phyloP scores from a whole-genome alignment of 805 yeast genomes.

The Ogataea trehaloabstinens region DNA sequence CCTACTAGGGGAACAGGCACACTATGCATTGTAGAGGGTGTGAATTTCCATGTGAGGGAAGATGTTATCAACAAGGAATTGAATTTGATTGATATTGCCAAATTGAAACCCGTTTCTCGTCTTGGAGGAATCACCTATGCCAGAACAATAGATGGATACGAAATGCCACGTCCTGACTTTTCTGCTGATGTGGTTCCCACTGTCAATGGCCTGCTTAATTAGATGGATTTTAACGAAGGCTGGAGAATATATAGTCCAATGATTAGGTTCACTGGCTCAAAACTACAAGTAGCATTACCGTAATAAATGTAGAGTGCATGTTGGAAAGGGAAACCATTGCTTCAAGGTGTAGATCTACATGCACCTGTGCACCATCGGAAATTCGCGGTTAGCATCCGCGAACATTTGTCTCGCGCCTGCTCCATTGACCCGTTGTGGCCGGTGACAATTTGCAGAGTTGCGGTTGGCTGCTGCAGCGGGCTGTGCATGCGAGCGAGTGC shows the following conservation, averaged over 20 bases:
- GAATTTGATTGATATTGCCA: slow-evolving; percentile 41
- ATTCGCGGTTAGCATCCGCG: slow-evolving; percentile 1
- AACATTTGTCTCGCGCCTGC: not conserved
- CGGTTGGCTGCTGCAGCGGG: slow-evolving; percentile 1
- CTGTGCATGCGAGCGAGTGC: slow-evolving; percentile 1
- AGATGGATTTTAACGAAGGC: too few relatives aligned
- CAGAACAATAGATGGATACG: slow-evolving; percentile 44
- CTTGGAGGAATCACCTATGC: slow-evolving; percentile 52
- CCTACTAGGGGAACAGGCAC: slow-evolving; percentile 37
- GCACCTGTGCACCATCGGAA: slow-evolving; percentile 2
- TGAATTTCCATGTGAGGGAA: slow-evolving; percentile 55
- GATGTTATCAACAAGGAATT: slow-evolving; percentile 45
- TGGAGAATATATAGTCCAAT: too few relatives aligned
- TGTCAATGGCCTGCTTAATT: too few relatives aligned
- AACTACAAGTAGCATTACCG: too few relatives aligned
- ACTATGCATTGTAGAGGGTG: slow-evolving; percentile 50
- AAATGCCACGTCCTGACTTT: slow-evolving; percentile 44
- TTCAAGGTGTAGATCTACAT: too few relatives aligned
- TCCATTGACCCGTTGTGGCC: slow-evolving; percentile 3
- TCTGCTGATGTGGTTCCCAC: slow-evolving; percentile 14
- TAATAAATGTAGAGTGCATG: not conserved
- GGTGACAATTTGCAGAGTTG: slow-evolving; percentile 1
- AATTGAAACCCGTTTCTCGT: slow-evolving; percentile 53
- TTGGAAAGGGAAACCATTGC: not conserved
- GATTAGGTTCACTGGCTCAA: not conserved